Percentiles rank a stretch among this genome's conserved stretches.
Evolutionary conservation across 2,329 filamentous ascomycete species (phyloP).

Genomic region (Aspergillus niger): DNA sequence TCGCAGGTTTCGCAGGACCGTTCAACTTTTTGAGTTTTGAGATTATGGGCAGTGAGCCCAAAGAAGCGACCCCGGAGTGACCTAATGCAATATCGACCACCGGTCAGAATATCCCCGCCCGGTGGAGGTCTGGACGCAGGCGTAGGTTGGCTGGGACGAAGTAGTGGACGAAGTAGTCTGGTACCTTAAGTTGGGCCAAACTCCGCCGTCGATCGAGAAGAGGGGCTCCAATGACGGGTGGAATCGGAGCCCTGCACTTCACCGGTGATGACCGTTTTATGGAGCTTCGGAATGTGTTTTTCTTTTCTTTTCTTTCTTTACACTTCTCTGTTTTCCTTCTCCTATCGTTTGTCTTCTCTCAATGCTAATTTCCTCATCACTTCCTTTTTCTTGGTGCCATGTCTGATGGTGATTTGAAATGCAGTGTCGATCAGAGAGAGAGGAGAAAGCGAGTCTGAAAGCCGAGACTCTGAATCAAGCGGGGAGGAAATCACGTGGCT

Average conservation of each 20-base stretch:
- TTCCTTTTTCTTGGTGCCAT: too few relatives aligned
- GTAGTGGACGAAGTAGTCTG: neutral
- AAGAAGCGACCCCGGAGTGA: conserved; percentile 10
- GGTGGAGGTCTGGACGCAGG: conserved; percentile 1
- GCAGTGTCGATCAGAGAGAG: neutral
- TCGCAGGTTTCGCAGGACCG: neutral
- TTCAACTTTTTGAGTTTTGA: neutral
- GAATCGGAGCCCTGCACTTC: neutral
- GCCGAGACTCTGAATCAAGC: neutral
- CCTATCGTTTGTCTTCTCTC: too few relatives aligned
- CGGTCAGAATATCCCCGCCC: conserved; percentile 1
- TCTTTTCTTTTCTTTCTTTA: neutral
- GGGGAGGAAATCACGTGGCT: neutral
- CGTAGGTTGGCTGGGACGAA: neutral
- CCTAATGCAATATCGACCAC: conserved; percentile 8
- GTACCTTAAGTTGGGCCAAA: conserved; percentile 8
- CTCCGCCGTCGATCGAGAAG: conserved; percentile 5
- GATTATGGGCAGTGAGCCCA: neutral
- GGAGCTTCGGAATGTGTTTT: neutral
- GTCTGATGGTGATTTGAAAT: neutral
- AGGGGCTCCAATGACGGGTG: conserved; percentile 5
- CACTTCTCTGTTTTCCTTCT: neutral
- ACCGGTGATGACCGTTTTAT: conserved; percentile 1
- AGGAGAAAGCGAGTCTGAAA: neutral
- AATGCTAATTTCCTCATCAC: too few relatives aligned